Evolutionary conservation across 129 eudicot species (phyloP).

Genomic region (Heracleum sosnowskyi): DNA sequence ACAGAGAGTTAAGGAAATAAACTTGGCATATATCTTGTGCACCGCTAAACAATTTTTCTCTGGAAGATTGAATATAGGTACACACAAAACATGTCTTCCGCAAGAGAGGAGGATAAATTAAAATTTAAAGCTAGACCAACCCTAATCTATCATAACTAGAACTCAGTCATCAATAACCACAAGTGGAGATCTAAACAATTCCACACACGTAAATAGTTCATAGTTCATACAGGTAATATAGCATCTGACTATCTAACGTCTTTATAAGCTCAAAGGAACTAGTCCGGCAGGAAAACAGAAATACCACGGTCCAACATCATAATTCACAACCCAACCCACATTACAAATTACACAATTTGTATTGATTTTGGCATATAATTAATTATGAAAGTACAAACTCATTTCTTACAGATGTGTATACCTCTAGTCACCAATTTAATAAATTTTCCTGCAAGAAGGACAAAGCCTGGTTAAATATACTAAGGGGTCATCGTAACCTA

Average conservation of each 20-base stretch:
- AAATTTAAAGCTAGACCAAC: background rate
- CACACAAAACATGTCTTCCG: background rate
- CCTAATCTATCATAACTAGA: background rate
- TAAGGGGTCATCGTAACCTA: background rate
- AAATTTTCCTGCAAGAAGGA: background rate
- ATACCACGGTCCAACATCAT: background rate
- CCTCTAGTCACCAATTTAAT: background rate
- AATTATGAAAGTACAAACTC: background rate
- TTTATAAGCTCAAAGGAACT: background rate
- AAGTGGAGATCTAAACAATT: background rate
- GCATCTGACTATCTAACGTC: background rate
- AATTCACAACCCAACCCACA: background rate
- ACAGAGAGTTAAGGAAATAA: slow-evolving; percentile 40
- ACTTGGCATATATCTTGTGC: background rate
- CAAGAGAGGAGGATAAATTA: background rate
- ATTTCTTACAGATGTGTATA: background rate
- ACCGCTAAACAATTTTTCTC: background rate
- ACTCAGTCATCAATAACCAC: background rate
- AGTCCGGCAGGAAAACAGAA: background rate
- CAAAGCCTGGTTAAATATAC: background rate
- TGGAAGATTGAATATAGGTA: background rate
- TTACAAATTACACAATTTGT: background rate
- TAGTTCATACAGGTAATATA: background rate
- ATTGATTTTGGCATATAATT: background rate
- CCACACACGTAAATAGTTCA: background rate